Conservation (phyloP, 306 rosid genomes). For the Abrus pulchellus region DNA sequence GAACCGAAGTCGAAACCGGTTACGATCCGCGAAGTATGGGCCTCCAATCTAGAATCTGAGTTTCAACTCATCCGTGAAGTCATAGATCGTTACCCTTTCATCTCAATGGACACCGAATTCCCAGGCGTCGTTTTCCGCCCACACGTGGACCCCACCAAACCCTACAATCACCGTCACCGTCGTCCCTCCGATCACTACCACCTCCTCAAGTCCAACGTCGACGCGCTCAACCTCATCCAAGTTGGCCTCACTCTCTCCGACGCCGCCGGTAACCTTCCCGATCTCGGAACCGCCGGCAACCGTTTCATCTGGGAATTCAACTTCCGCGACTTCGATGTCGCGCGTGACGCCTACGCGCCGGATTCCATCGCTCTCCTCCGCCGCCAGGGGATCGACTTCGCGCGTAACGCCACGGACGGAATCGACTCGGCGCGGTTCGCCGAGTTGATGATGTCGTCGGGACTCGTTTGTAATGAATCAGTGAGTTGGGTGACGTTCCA, state of each 20-base stretch:
- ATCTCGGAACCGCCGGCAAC: constrained; percentile 47
- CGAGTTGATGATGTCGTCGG: constrained; percentile 66
- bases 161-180: constrained; percentile 45
- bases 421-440: constrained; percentile 59
- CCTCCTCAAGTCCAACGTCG: constrained; percentile 72
- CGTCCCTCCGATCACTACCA: constrained; percentile 67
- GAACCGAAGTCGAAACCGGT: constrained; percentile 48
- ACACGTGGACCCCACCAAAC: constrained; percentile 25
- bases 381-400: constrained; percentile 73
- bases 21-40: constrained; percentile 72
- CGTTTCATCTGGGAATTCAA: constrained; percentile 80
- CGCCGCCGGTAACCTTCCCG: constrained; percentile 67
- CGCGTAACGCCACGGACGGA: constrained; percentile 55
- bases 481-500: constrained; percentile 81
- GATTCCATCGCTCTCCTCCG: constrained; percentile 71
- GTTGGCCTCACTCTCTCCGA: constrained; percentile 80
- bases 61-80: constrained; percentile 56
- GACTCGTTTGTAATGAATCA: constrained; percentile 61
- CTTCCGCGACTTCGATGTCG: constrained; percentile 67
- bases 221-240: constrained; percentile 74
- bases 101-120: constrained; percentile 85
- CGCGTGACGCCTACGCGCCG: constrained; percentile 66
- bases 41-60: constrained; percentile 59
- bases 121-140: constrained; percentile 69
- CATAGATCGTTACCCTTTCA: constrained; percentile 55